Conservation (phyloP, 2,329 filamentous ascomycete genomes). For the Pleomassaria siparia region DNA sequence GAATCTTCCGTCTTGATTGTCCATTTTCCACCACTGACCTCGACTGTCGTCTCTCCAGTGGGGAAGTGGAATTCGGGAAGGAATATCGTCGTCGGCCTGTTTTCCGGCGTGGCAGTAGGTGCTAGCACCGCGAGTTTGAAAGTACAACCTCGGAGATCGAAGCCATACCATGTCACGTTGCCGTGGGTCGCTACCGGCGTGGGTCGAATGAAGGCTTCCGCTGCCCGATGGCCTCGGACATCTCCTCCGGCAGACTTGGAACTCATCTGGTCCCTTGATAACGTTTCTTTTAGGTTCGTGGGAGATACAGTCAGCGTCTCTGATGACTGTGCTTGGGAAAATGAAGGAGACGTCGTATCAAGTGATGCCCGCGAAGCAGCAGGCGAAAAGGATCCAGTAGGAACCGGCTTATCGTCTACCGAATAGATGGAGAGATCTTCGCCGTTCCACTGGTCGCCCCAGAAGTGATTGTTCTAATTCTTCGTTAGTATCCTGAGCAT, state of each 20-base stretch:
- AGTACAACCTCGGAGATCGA: constrained; percentile 76
- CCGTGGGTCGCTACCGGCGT: constrained; percentile 77
- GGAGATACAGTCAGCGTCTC: constrained; percentile 64
- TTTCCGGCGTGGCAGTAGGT: constrained; percentile 59
- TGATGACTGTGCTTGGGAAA: constrained; percentile 54
- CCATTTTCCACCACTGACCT: constrained; percentile 87
- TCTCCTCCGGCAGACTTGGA: constrained; percentile 26
- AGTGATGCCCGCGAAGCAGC: constrained; percentile 55
- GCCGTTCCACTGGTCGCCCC: constrained; percentile 96
- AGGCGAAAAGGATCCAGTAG: constrained; percentile 52
- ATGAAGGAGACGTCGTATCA: constrained; percentile 54
- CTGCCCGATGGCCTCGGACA: constrained; percentile 72
- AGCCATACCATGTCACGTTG: constrained; percentile 69
- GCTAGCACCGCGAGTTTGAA: constrained; percentile 74
- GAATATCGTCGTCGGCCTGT: constrained; percentile 77
- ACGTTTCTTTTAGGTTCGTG: constrained; percentile 70
- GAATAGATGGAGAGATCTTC: constrained; percentile 94
- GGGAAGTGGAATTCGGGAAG: constrained; percentile 94
- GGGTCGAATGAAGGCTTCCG: constrained; percentile 89
- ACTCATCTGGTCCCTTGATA: constrained; percentile 60
- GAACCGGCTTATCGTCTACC: constrained; percentile 70
- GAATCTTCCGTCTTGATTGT: constrained; percentile 74
- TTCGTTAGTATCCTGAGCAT: constrained; percentile 17
- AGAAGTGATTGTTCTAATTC: constrained; percentile 75
- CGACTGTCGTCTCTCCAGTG: constrained; percentile 67